Percentiles rank a stretch among this genome's conserved stretches.
phyloP scores from a whole-genome alignment of 768 basidiomycete genomes.

The Trametes villosa region DNA sequence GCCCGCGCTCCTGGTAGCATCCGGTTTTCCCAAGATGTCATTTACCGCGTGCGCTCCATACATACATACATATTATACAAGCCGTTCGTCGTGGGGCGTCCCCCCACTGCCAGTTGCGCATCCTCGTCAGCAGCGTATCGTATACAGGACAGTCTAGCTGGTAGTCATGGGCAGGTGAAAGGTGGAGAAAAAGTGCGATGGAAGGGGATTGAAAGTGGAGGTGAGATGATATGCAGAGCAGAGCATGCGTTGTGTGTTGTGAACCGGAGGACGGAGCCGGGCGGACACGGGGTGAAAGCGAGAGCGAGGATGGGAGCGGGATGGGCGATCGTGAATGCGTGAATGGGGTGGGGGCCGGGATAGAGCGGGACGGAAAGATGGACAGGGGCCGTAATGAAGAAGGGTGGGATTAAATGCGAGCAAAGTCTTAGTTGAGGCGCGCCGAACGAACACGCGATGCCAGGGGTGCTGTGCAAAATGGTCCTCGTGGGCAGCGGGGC shows the following conservation, averaged over 20 bases:
- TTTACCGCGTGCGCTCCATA: conserved; percentile 5
- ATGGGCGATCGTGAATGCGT: conserved; percentile 13
- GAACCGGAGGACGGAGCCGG: not conserved
- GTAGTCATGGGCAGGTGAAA: not conserved
- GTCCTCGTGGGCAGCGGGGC: not conserved
- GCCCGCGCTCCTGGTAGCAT: not conserved
- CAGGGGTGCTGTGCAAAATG: conserved; percentile 1
- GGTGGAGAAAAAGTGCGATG: not conserved
- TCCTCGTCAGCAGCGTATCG: conserved; percentile 2
- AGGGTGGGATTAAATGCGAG: conserved; percentile 13
- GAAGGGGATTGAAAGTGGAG: not conserved
- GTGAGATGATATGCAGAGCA: not conserved
- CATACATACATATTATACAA: conserved; percentile 17
- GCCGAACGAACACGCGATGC: not conserved
- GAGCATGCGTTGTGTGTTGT: conserved; percentile 6
- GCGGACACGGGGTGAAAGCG: not conserved
- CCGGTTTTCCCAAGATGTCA: conserved; percentile 10
- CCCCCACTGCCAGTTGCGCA: not conserved
- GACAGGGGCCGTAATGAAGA: not conserved
- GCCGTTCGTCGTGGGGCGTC: not conserved
- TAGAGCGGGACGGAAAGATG: not conserved
- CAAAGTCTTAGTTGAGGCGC: conserved; percentile 6
- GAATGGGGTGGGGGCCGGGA: not conserved
- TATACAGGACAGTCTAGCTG: conserved; percentile 9
- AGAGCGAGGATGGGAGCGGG: not conserved